Percentiles rank a stretch among this genome's conserved stretches.
These are phyloP conservation scores for Ophiostoma ulmi DNA, from an alignment of 2,329 filamentous ascomycete species.

Conservation along the genomic window DNA sequence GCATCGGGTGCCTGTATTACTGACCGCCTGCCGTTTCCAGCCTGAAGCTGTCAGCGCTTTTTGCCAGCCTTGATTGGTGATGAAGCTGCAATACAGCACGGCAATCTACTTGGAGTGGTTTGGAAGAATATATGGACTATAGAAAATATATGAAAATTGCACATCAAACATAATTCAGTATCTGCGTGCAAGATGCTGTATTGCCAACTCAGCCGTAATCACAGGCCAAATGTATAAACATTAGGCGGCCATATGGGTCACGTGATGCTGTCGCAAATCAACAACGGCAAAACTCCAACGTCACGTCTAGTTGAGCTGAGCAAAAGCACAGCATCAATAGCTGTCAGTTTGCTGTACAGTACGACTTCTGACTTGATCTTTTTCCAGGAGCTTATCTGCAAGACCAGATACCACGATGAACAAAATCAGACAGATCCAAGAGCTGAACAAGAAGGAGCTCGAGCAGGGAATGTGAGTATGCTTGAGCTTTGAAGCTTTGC, in stretches of 20 bases:
- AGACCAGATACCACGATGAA: constrained; percentile 61
- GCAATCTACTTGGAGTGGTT: background rate
- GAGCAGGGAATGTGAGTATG: constrained; percentile 70
- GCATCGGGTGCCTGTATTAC: constrained; percentile 4
- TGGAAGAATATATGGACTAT: too few species aligned
- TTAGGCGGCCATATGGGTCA: background rate
- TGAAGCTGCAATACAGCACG: background rate
- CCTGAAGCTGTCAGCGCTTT: constrained; percentile 7
- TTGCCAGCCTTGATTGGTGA: background rate
- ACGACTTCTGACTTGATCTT: background rate
- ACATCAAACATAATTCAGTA: too few species aligned
- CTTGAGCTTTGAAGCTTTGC: background rate
- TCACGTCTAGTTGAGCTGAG: background rate
- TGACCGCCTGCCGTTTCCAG: constrained; percentile 13
- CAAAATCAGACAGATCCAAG: constrained; percentile 83
- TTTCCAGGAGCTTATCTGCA: background rate
- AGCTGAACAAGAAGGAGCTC: constrained; percentile 90
- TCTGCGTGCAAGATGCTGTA: background rate
- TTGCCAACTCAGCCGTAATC: background rate
- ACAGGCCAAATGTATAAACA: background rate
- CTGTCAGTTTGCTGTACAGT: background rate
- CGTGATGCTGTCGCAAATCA: background rate
- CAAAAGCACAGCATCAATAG: background rate
- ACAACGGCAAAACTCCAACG: background rate
- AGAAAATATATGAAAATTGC: too few species aligned